Conservation (phyloP, 2,329 filamentous ascomycete genomes). For the Blastomyces silverae region DNA sequence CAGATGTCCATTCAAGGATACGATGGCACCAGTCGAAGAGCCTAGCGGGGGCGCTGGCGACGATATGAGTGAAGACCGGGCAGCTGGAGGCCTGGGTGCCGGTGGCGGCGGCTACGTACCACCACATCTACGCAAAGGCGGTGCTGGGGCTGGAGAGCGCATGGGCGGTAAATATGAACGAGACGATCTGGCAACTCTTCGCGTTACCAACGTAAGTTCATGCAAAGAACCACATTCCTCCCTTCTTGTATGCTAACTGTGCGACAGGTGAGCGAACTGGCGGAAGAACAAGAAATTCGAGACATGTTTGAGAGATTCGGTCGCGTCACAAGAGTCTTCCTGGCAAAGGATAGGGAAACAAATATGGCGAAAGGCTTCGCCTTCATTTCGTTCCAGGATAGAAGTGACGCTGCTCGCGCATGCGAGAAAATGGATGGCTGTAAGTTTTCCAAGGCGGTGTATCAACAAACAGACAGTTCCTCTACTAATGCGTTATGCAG, state of each 20-base stretch:
- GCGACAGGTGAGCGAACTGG: constrained; percentile 82
- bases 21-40: constrained; percentile 69
- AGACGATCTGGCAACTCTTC: constrained; percentile 90
- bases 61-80: constrained; percentile 42
- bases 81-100: constrained; percentile 50
- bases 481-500: constrained; percentile 27
- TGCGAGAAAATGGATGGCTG: constrained; percentile 97
- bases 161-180: constrained; percentile 93
- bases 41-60: constrained; percentile 32
- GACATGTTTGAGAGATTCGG: constrained; percentile 98
- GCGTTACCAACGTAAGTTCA: constrained; percentile 86
- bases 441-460: constrained; percentile 41
- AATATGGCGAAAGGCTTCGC: constrained; percentile 96
- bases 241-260: constrained; percentile 16
- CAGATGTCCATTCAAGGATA: constrained; percentile 98
- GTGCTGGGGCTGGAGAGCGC: constrained; percentile 60
- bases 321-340: constrained; percentile 91
- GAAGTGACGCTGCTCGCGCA: constrained; percentile 80
- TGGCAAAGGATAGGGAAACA: constrained; percentile 96
- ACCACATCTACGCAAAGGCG: constrained; percentile 74
- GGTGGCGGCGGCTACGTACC: constrained; percentile 86
- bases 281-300: constrained; percentile 88
- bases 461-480: constrained; percentile 1
- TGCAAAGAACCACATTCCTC: constrained; percentile 10
- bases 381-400: constrained; percentile 94